A percentile compares a stretch with the other conserved stretches of the same genome.
Evolutionary conservation across 1,284 basidiomycete species (phyloP).

Genomic region (Filobasidium uniguttulatum): DNA sequence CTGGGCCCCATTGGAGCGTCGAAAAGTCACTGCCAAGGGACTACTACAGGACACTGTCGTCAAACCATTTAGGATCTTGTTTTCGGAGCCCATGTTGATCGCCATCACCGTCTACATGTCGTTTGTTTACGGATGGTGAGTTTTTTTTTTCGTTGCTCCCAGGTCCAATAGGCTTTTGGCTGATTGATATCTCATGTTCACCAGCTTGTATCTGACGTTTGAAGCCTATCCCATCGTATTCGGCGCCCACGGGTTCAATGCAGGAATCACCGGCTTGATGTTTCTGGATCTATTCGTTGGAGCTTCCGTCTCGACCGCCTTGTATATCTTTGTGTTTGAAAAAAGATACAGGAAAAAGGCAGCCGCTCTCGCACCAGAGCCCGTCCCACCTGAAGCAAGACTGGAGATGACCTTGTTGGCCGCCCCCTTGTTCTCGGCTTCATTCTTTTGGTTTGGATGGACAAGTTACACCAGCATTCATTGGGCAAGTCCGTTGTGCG

Average conservation of each 20-base stretch:
- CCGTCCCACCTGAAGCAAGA: slow-evolving; percentile 27
- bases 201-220: slow-evolving; percentile 20
- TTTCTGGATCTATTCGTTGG: slow-evolving; percentile 42
- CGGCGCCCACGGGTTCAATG: slow-evolving; percentile 39
- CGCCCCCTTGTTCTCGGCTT: slow-evolving; percentile 27
- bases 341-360: slow-evolving; percentile 18
- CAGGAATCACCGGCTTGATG: slow-evolving; percentile 38
- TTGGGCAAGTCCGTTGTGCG: slow-evolving; percentile 38
- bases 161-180: neutral
- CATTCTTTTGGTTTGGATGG: slow-evolving; percentile 35
- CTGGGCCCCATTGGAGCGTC: slow-evolving; percentile 38
- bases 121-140: slow-evolving; percentile 30
- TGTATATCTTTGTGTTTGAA: slow-evolving; percentile 22
- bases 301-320: slow-evolving; percentile 22
- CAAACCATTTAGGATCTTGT: slow-evolving; percentile 49
- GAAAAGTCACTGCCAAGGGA: slow-evolving; percentile 17
- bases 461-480: slow-evolving; percentile 31
- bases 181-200: neutral
- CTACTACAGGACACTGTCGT: slow-evolving; percentile 40
- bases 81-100: slow-evolving; percentile 57
- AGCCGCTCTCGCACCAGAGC: slow-evolving; percentile 13
- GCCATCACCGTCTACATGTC: slow-evolving; percentile 54
- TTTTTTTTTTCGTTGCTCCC: neutral
- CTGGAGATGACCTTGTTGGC: slow-evolving; percentile 26
- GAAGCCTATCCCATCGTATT: slow-evolving; percentile 41